Evolutionary conservation across 495 filamentous ascomycete species (phyloP), one percentile per base, ranked within the genome.

Genomic region (Emericellopsis terricola): DNA sequence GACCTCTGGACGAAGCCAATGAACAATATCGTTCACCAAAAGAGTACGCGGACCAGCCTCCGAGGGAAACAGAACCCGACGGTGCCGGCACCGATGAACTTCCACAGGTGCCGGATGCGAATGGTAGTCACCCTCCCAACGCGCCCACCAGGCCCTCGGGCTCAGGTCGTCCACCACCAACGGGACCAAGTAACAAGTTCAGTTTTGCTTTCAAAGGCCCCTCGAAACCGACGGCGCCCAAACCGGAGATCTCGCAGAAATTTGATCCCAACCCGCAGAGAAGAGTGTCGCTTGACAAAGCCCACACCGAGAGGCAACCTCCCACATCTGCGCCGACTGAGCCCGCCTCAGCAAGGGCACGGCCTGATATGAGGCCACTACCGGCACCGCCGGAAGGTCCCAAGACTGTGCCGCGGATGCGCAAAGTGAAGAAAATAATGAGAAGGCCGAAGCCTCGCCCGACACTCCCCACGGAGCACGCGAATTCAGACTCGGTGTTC

Each of bases 201-300:
- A 84, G 80, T 45, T 93, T 93, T 52, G 78, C 81, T 9, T 76
- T 93, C 52, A 91, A 89, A 49, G 59, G 71, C 19, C 53, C 65
- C 10, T 56, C 46, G 0, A 89, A 89, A 39, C 54, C 70, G 15
- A 54, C 64, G 4, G 55, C 68, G 15, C 65, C 79, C 3, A 79
- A 83, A 39, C 70, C 76, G 5, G 80, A 65, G 60, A 84, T 71
- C 38, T 78, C 73, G 2, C 71, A 75, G 39, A 77, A 78, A 35
- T 71, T 82, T 56, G 76, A 76, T 39, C 68, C 69, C 17, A 59
- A 58, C 3, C 51, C 52, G 3, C 44, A 53, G n/a, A 46, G 47
- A 23, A 59, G 55, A 29, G 58, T 47, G 11, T 42, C 43, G 16
- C 38, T 37, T 20, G 50, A 38, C 26, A 16, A 35, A 15, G 8